Base-by-base conservation (phyloP, 495 filamentous ascomycete genomes). In the Pyrenula aspistea region DNA sequence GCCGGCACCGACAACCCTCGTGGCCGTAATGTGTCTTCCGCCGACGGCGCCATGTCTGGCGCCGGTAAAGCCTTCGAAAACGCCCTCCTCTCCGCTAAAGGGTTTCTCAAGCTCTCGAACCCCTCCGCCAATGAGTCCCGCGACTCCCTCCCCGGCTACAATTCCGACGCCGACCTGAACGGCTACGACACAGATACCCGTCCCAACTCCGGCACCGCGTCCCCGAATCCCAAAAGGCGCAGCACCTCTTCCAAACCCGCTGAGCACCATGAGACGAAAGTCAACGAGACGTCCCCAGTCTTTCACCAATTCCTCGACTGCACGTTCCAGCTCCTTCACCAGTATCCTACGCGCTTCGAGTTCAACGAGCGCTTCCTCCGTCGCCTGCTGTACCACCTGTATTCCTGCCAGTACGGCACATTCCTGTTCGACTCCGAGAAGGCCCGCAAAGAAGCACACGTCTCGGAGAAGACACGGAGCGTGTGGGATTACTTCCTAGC, bases 301-400 rank as follows among this genome's bases (percentile, higher is more conserved):
- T 97, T 99, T 71, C 94, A 99, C 63, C 94, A 99, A 66, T 99
- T 97, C 68, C 83, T 99, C 10, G 94, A 99, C 63, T 88, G 89
- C 20, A 90, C 89, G 2, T 97, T 91, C 60, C 94, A 99, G 62
- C 76, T 99, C 10, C 75, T 95, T 12, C 73, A 86, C 54, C 94
- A 97, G 62, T 74, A 95, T 61, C 92, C 93, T 0, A 88, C 83
- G 24, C 81, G 93, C 0, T 99, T 99, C 64, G 92, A 99, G 64
- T 99, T 91, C 72, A 97, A 95, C 60, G 94, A 97, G 64, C 84
- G 92, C 1, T 96, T 99, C 66, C 77, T 99, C 10, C 81, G 91
- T 2, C 83, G 94, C 10, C 70, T 99, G 2, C 77, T 96, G 2
- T 99, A 96, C 63, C 94, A 99, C 63, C 81, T 95, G 1, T 93